Evolutionary conservation across 2,329 filamentous ascomycete genomes (phyloP), one percentile per base, ranked within the genome.

Genomic region (Capronia epimyces): DNA sequence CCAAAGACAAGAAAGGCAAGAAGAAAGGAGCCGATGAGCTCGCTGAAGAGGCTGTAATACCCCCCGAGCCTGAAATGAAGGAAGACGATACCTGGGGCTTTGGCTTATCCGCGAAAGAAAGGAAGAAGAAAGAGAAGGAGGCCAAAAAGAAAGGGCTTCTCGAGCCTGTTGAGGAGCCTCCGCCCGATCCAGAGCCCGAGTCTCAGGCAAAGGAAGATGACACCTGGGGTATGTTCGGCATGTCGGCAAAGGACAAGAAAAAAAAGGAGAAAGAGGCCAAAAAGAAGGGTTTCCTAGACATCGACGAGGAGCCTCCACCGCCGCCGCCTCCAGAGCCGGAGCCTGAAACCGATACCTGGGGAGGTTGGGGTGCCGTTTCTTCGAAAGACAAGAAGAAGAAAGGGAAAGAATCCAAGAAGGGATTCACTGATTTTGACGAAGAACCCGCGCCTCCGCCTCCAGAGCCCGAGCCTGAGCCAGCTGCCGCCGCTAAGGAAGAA

Each of bases 261-360:
- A 75, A 75, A 59, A 20, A 62, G 34, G 67, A 71, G 54, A 75
- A 74, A 59, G 75, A 75, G 58, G 5, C 41, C 10, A 55, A 55
- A 34, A 52, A 52, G 20, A 52, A 52, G 25, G 36, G 50, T 6
- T 41, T 52, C 45, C 69, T 24, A 7, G 39, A 70, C 49, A 58
- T 65, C 16, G 57, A 64, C 18, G 64, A 65, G 31, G 50, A 47
- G n/a, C 46, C 46, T 18, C 21, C 24, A 22, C 31, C 42, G 7
- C 34, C 39, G 10, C 37, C 49, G 20, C 22, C 39, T 32, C 18
- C 63, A n/a, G 62, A 61, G 32, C 56, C 61, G 13, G 69, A 69
- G 32, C 58, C 62, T 6, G 25, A 43, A 6, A 21, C n/a, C 24
- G 41, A 43, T 31, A 20, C 13, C 24, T 43, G 24, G 39, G 39